Evolutionary conservation across 768 basidiomycete genomes (phyloP), one percentile per base, ranked within the genome.

Genomic region (Lentinus brumalis): DNA sequence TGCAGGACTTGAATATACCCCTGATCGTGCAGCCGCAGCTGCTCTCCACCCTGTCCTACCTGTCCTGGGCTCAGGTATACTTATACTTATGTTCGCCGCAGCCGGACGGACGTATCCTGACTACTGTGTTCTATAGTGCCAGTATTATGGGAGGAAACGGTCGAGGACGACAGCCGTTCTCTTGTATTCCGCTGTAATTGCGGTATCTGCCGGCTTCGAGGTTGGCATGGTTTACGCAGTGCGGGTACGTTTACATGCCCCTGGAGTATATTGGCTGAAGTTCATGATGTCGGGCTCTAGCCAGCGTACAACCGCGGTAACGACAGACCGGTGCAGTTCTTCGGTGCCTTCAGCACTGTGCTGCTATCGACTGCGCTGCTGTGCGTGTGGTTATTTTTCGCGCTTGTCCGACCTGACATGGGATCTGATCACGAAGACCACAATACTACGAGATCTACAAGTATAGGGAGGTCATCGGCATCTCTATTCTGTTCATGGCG

Each of bases 401-500:
- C 9, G 12, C 31, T 77, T 38, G 18, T 44, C 2, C 15, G 15
- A 15, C 5, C 18, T 44, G 18, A 15, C 15, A 6, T 44, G 15
- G 16, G 11, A 10, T 3, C 40, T 14, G 18, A 4, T 6, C 42
- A 18, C 42, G 52, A 40, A 76, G 76, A 2, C 84, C 91, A 1
- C 91, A 93, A 70, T 93, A 88, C 67, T 84, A 80, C 70, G 89
- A 92, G 69, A 92, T 93, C 47, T 88, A 81, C 74, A 81, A 82
- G 61, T 76, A 79, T 65, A 78, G 77, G 64, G 81, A 85, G 63
- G 86, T 88, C 50, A 67, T 83, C 31, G 91, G 91, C 6, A 83
- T 94, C 56, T 89, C 86, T 2, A 76, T 88, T 46, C 32, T 77
- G 4, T 92, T 92, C 74, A 86, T 93, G 75, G 61, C 73, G 6